Conservation (phyloP, 2,329 filamentous ascomycete species). For the Fusarium solani-melongenae region DNA sequence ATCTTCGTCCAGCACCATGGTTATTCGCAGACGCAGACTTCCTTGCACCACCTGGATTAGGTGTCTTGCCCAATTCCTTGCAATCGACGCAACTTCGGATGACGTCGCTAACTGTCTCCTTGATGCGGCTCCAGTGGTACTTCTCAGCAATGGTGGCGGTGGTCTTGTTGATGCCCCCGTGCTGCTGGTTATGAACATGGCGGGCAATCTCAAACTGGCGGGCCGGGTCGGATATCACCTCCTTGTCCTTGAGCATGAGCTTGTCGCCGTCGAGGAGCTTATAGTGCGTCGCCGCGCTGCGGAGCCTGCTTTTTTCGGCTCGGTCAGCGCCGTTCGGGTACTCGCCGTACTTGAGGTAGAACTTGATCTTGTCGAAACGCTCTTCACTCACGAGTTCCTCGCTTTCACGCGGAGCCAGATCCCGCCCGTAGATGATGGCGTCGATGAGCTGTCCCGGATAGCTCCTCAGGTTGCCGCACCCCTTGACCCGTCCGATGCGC, state of each 20-base stretch:
- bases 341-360: conserved; percentile 93
- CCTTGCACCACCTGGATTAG: conserved; percentile 45
- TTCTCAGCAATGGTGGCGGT: conserved; percentile 93
- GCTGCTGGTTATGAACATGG: conserved; percentile 76
- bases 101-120: conserved; percentile 94
- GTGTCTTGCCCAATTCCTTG: conserved; percentile 78
- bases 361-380: conserved; percentile 98
- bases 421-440: conserved; percentile 81
- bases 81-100: conserved; percentile 93
- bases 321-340: conserved; percentile 94
- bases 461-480: conserved; percentile 75
- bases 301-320: conserved; percentile 92
- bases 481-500: conserved; percentile 85
- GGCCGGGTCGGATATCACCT: conserved; percentile 91
- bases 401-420: conserved; percentile 67
- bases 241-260: conserved; percentile 97
- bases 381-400: conserved; percentile 93
- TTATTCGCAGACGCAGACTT: conserved; percentile 24
- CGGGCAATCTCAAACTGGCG: conserved; percentile 91
- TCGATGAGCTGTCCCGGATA: conserved; percentile 76
- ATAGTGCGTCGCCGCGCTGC: conserved; percentile 95
- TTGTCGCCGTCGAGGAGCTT: conserved; percentile 82
- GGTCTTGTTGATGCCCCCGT: conserved; percentile 98
- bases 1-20: conserved; percentile 11
- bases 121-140: conserved; percentile 98